Conservation (phyloP, 805 yeast species). For the Pichia exigua region DNA sequence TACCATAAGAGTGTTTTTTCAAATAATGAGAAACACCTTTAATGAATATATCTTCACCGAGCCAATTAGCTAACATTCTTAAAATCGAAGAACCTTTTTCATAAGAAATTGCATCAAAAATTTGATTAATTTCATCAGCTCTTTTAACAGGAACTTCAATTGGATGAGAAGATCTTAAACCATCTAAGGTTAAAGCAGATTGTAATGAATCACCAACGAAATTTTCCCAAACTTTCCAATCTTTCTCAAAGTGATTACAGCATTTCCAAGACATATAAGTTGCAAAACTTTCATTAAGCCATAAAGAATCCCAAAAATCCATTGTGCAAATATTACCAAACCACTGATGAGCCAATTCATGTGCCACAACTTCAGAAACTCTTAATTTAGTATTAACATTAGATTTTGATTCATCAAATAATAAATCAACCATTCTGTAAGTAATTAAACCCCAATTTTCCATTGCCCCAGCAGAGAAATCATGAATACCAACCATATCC, state of each 20-base stretch:
- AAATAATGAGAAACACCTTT: conserved; percentile 69
- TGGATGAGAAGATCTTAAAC: conserved; percentile 66
- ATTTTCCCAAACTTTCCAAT: conserved; percentile 71
- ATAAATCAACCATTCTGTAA: conserved; percentile 52
- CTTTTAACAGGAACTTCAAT: conserved; percentile 79
- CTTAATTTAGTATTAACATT: conserved; percentile 52
- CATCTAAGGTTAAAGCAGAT: conserved; percentile 46
- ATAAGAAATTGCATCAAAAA: conserved; percentile 78
- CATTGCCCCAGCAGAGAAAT: conserved; percentile 82
- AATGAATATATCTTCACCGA: conserved; percentile 64
- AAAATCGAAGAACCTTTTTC: conserved; percentile 74
- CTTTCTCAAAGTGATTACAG: conserved; percentile 62
- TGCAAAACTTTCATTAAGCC: conserved; percentile 89
- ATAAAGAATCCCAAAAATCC: conserved; percentile 91
- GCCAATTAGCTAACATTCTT: conserved; percentile 64
- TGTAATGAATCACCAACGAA: conserved; percentile 50
- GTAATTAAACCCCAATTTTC: conserved; percentile 85
- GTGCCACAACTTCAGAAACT: conserved; percentile 77
- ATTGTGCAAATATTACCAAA: conserved; percentile 84
- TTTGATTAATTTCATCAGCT: conserved; percentile 75
- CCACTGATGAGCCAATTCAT: conserved; percentile 93
- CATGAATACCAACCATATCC: conserved; percentile 75
- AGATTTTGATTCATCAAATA: conserved; percentile 40
- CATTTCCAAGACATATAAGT: conserved; percentile 79
- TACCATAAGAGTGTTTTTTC: conserved; percentile 53